A percentile compares a stretch with the other conserved stretches of the same genome.
Evolutionary conservation across 345 rosid species (phyloP).

Genomic region (Excoecaria cochinchinensis): DNA sequence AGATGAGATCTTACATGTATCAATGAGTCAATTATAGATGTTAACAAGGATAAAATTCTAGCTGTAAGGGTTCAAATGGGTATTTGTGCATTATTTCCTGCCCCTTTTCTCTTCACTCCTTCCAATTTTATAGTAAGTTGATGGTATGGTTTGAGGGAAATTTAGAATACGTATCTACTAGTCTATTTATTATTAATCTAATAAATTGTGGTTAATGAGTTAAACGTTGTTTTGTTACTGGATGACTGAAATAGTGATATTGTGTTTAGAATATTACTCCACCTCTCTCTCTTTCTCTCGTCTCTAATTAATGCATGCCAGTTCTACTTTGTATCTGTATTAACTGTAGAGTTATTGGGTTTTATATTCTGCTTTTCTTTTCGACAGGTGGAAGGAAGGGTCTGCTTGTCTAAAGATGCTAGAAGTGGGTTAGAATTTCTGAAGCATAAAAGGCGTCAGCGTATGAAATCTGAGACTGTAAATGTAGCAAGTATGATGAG

Average conservation of each 20-base stretch:
- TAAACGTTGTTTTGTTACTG: background rate
- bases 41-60: background rate
- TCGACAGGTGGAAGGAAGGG: constrained; percentile 92
- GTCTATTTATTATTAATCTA: too few species aligned
- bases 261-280: background rate
- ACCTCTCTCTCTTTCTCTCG: background rate
- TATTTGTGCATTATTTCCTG: background rate
- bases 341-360: background rate
- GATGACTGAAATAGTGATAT: background rate
- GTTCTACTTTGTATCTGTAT: background rate
- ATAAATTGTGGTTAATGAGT: background rate
- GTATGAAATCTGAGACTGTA: constrained; percentile 57
- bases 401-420: constrained; percentile 64
- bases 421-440: constrained; percentile 67
- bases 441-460: constrained; percentile 82
- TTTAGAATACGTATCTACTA: background rate
- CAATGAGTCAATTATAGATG: background rate
- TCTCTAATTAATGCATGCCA: background rate
- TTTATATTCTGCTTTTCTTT: constrained; percentile 15
- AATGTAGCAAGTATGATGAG: constrained; percentile 46
- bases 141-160: background rate
- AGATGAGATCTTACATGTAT: background rate
- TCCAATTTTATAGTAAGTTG: background rate
- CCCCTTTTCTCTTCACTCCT: background rate
- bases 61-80: too few species aligned